A percentile compares a stretch with the other conserved stretches of the same genome.
Conservation (phyloP, 2,329 filamentous ascomycete genomes). For the Claviceps sorghi region DNA sequence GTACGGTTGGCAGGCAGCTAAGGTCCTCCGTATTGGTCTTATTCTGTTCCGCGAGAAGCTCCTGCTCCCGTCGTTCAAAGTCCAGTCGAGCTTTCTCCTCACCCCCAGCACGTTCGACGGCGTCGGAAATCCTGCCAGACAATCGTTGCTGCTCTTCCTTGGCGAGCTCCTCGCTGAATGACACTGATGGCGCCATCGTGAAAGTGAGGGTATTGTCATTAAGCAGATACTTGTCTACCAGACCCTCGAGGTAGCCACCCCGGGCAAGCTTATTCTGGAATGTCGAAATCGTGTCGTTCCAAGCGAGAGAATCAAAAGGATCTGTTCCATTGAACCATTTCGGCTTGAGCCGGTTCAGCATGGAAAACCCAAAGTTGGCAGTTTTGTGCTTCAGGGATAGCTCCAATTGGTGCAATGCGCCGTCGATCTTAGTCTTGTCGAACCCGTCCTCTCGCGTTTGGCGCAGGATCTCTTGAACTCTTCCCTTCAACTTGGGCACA, state of each 20-base stretch:
- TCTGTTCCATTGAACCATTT: conserved; percentile 94
- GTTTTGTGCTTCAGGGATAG: conserved; percentile 93
- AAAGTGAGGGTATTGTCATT: conserved; percentile 81
- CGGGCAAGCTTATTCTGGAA: conserved; percentile 67
- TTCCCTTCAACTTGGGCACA: conserved; percentile 60
- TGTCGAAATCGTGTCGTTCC: conserved; percentile 73
- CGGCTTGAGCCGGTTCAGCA: conserved; percentile 77
- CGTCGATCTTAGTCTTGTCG: conserved; percentile 79
- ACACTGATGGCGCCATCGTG: conserved; percentile 77
- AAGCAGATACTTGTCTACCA: conserved; percentile 81
- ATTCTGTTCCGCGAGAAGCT: conserved; percentile 68
- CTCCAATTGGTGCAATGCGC: conserved; percentile 85
- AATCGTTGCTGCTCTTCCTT: conserved; percentile 65
- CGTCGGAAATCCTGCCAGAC: conserved; percentile 57
- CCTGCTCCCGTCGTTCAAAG: conserved; percentile 64
- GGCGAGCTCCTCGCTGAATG: conserved; percentile 58
- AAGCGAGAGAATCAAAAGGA: conserved; percentile 78
- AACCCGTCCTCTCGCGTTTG: conserved; percentile 65
- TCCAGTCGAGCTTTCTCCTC: conserved; percentile 56
- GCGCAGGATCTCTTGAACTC: conserved; percentile 56
- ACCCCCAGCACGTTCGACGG: conserved; percentile 52
- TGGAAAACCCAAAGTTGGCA: conserved; percentile 80
- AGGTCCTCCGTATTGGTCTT: conserved; percentile 73
- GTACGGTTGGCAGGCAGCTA: conserved; percentile 73
- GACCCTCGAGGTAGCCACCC: conserved; percentile 65